Conservation (phyloP, 2,329 filamentous ascomycete genomes). For the Trematosphaeria pertusa region DNA sequence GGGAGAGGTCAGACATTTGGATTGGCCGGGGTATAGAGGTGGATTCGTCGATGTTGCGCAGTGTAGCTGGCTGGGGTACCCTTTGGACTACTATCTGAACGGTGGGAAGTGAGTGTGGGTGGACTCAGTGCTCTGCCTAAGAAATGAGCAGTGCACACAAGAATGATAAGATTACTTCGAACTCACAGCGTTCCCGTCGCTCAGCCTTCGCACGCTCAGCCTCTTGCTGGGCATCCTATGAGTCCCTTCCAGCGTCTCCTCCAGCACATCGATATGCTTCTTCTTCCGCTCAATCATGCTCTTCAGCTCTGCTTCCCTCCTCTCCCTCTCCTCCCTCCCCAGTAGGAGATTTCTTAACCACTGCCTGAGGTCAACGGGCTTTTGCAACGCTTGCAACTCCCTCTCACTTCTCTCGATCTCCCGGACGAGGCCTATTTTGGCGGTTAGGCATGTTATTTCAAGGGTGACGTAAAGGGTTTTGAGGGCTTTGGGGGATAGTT, state of each 20-base stretch:
- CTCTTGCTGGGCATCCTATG: neutral
- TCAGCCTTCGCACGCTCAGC: neutral
- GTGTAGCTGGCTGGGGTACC: slow-evolving; percentile 51
- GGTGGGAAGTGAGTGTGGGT: slow-evolving; percentile 24
- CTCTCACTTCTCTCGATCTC: neutral
- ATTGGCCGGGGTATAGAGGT: slow-evolving; percentile 53
- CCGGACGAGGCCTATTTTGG: neutral
- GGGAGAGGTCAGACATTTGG: slow-evolving; percentile 51
- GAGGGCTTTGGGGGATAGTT: too few species aligned
- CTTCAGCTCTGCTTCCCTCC: neutral
- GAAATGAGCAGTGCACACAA: neutral
- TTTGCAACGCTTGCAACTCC: neutral
- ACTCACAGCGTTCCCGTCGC: neutral
- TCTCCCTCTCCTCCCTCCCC: neutral
- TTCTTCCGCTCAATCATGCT: neutral
- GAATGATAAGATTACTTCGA: neutral
- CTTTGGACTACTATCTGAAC: slow-evolving; percentile 42
- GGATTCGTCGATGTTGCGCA: slow-evolving; percentile 60
- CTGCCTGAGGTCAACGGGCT: neutral
- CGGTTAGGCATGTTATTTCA: neutral
- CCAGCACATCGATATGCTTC: neutral
- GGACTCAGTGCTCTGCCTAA: too few species aligned
- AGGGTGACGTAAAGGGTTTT: too few species aligned
- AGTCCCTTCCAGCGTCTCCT: neutral
- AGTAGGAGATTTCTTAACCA: neutral